These are phyloP conservation scores for Myriosclerotinia curreyana DNA, from an alignment of 2,329 filamentous ascomycete genomes.

Conservation along the genomic window DNA sequence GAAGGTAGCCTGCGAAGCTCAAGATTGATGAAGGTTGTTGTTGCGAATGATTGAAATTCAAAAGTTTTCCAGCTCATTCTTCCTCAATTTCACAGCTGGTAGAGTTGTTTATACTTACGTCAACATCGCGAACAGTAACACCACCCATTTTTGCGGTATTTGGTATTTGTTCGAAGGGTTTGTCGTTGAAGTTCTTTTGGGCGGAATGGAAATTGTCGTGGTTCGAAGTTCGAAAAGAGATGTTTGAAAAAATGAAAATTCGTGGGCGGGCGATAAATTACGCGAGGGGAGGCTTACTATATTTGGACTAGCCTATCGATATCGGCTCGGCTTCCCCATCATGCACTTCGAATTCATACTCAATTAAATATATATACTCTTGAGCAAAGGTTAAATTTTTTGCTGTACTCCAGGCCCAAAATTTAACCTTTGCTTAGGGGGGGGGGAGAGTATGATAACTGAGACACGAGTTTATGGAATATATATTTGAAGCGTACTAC, in stretches of 20 bases:
- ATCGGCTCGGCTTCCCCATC: not conserved
- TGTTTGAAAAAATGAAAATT: slow-evolving; percentile 2
- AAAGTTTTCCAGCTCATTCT: slow-evolving; percentile 11
- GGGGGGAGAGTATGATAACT: too few relatives aligned
- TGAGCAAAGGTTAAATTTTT: too few relatives aligned
- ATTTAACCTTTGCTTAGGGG: too few relatives aligned
- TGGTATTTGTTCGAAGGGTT: slow-evolving; percentile 30
- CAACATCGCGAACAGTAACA: slow-evolving; percentile 80
- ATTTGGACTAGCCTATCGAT: not conserved
- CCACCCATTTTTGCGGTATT: slow-evolving; percentile 73
- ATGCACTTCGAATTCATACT: too few relatives aligned
- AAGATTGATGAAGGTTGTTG: slow-evolving; percentile 19
- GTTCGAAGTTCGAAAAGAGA: slow-evolving; percentile 18
- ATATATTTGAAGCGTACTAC: too few relatives aligned
- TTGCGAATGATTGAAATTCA: slow-evolving; percentile 11
- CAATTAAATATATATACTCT: too few relatives aligned
- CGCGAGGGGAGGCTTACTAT: slow-evolving; percentile 5
- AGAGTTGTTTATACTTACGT: slow-evolving; percentile 57
- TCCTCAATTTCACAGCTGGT: slow-evolving; percentile 27
- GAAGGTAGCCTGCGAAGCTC: slow-evolving; percentile 29
- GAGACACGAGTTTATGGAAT: too few relatives aligned
- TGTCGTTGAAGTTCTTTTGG: slow-evolving; percentile 24
- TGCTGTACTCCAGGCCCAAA: too few relatives aligned
- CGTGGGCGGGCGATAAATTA: slow-evolving; percentile 15
- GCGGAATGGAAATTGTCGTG: slow-evolving; percentile 19